phyloP scores from a whole-genome alignment of 371 early-diverging fungal species.

The Rhizopus stolonifer region DNA sequence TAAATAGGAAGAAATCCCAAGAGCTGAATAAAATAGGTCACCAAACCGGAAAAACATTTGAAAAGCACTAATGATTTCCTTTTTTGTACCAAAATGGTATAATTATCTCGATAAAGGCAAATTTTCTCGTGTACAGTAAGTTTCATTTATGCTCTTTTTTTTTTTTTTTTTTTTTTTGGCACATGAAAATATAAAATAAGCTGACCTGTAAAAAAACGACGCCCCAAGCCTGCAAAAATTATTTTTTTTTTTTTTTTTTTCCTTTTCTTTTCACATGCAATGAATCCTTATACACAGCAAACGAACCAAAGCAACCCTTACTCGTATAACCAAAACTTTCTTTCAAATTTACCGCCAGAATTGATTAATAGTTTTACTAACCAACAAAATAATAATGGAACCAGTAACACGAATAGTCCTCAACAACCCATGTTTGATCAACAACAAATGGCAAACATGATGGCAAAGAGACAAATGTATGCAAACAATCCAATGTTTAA shows the following conservation, averaged over 20 bases:
- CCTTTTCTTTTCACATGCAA: slow-evolving; percentile 1
- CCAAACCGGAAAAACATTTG: no score
- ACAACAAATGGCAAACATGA: slow-evolving; percentile 14
- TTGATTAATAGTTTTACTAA: slow-evolving; percentile 10
- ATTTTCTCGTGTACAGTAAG: no score
- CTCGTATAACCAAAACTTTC: slow-evolving; percentile 30
- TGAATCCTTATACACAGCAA: slow-evolving; percentile 37
- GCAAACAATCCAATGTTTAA: slow-evolving; percentile 9
- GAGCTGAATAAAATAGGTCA: no score
- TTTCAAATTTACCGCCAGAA: slow-evolving; percentile 36
- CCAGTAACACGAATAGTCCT: slow-evolving; percentile 11
- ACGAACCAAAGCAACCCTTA: slow-evolving; percentile 32
- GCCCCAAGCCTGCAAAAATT: neutral
- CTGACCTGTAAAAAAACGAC: no score
- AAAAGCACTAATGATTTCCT: no score
- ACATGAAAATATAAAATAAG: neutral
- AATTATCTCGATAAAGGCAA: no score
- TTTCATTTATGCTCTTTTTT: neutral
- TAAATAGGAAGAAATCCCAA: no score
- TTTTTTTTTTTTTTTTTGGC: neutral
- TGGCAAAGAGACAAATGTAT: slow-evolving; percentile 26
- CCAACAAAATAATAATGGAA: slow-evolving; percentile 11
- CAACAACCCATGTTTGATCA: slow-evolving; percentile 7
- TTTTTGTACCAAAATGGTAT: no score
- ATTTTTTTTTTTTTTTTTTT: slow-evolving; percentile 2